Evolutionary conservation across 192 early-diverging fungal species (phyloP).

Genomic region (Pecoramyces ruminantium): DNA sequence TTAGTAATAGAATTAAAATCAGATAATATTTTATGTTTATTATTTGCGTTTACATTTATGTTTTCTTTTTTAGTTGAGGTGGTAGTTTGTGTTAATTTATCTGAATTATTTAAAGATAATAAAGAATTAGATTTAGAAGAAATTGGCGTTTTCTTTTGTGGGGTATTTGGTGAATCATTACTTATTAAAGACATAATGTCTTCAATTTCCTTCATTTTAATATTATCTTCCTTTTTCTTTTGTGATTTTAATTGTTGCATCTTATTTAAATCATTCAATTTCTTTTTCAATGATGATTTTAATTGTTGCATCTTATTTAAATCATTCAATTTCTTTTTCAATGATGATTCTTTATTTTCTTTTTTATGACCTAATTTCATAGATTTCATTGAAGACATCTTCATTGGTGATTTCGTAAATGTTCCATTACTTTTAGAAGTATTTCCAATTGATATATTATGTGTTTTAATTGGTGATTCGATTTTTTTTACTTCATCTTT

Average conservation of each 20-base stretch:
- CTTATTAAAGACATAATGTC: not conserved
- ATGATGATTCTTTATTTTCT: not conserved
- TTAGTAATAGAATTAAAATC: not conserved
- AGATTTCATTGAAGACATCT: not conserved
- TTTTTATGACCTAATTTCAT: not conserved
- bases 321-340: not conserved
- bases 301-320: not conserved
- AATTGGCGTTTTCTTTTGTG: not conserved
- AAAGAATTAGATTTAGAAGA: not conserved
- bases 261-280: not conserved
- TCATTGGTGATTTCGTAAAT: not conserved
- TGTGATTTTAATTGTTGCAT: not conserved
- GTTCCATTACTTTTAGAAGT: not conserved
- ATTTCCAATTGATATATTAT: not conserved
- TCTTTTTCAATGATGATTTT: not conserved
- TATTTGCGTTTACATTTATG: not conserved
- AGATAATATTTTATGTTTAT: not conserved
- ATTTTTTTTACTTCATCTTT: too few relatives aligned
- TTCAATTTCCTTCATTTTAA: not conserved
- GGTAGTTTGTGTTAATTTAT: not conserved
- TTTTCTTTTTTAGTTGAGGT: not conserved
- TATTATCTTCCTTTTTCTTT: not conserved
- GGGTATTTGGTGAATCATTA: not conserved
- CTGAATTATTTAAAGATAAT: not conserved
- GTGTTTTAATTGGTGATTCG: too few relatives aligned